Evolutionary conservation across 805 yeast genomes (phyloP), one percentile per base, ranked within the genome.

Genomic region (Candida cerambycidarum): DNA sequence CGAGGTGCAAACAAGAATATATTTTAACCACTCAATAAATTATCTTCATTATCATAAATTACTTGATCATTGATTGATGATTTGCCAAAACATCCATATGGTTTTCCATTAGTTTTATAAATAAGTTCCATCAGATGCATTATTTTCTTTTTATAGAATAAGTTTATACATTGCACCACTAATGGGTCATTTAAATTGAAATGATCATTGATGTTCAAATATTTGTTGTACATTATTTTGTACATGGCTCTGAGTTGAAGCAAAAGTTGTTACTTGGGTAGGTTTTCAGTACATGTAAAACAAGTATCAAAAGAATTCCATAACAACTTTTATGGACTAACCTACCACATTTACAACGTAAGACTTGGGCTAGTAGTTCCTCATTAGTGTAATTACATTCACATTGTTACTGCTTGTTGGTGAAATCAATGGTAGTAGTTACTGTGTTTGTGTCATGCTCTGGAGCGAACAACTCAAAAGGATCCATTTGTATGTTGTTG

Each of bases 211-310:
- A 40, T 21, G 17, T 32, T 16, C 11, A 13, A 29, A n/a, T n/a
- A n/a, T n/a, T n/a, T 15, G 15, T 32, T 32, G 11, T 3, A 18
- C 15, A 41, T 13, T 4, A 41, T 28, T 34, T 34, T 33, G 17
- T 41, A 33, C 16, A 41, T 28, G 9, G 39, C 27, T 23, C 43
- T 33, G 3, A 41, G 8, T 29, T 27, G 33, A 3, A 34, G 23
- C 10, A 14, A 41, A 13, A 9, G n/a, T n/a, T 15, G 18, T 6
- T 24, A 24, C 23, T 33, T 12, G 4, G 4, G 4, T 10, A 14
- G 5, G 5, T 18, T 6, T n/a, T 16, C 12, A 7, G 15, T 28
- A 23, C 43, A 41, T 12, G 43, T 34, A 16, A 25, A 10, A 15
- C 43, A 41, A 3, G 24, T 10, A 5, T 17, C 32, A 19, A 18